Evolutionary conservation across 495 filamentous ascomycete species (phyloP), one percentile per base, ranked within the genome.

Genomic region (Viridothelium virens): DNA sequence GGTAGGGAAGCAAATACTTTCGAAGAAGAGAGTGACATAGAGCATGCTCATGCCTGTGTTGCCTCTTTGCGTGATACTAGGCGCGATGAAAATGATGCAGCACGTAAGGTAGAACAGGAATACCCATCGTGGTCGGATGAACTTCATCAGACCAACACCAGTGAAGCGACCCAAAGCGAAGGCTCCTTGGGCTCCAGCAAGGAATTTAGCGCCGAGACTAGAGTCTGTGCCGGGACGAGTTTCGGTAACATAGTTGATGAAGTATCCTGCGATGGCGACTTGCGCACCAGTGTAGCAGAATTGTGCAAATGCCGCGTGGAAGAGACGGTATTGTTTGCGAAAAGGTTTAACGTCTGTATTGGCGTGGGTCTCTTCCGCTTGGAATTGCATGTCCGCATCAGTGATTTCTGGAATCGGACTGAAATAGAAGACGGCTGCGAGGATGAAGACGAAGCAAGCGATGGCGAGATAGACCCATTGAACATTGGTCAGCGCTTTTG

Each of bases 281-380:
- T 92, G 89, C 0, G 87, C 82, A 36, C 85, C 87, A 25, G 87
- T 83, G 72, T 91, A 91, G n/a, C 81, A 84, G 79, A 88, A 91
- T 71, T 92, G 89, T 14, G 87, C 82, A 44, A 87, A 64, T 10
- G 89, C 82, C 0, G 85, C 89, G 69, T 88, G 77, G 65, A 83
- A 79, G 31, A 92, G 68, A 56, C 69, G 71, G 63, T 70, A 70
- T 62, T 73, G 70, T 65, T 85, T 85, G 53, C 76, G 71, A 68
- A 90, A 77, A 0, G 85, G 80, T 71, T 80, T 78, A 69, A 80
- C 77, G 38, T 79, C 79, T 6, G 72, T 75, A 5, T 75, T 70
- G 16, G 72, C 77, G 53, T 72, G 69, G 38, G 72, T 77, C 64
- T 77, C 73, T 65, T 81, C 80, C 46, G 72, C 79, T 65, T 81